These are phyloP conservation scores for Phytophthora litchii DNA, from an alignment of 352 stramenopile genomes.

Conservation along the genomic window DNA sequence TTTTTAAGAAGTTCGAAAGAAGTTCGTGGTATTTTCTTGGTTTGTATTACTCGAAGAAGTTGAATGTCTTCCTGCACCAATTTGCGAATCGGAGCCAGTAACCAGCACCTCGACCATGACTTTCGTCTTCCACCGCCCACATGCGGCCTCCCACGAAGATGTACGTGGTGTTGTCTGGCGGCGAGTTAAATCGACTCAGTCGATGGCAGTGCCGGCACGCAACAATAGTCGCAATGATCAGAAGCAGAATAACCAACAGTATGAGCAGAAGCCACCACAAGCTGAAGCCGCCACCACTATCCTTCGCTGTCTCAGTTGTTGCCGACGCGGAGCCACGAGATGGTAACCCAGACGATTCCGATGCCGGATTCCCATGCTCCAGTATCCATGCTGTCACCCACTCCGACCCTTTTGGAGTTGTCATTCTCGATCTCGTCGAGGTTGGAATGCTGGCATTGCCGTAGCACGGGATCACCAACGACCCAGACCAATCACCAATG, in stretches of 20 bases:
- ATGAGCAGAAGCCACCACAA: conserved; percentile 33
- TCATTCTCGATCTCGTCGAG: conserved; percentile 8
- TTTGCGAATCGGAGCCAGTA: conserved; percentile 36
- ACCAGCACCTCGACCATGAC: conserved; percentile 6
- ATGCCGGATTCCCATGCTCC: conserved; percentile 7
- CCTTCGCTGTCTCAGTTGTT: conserved; percentile 12
- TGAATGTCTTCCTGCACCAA: conserved; percentile 38
- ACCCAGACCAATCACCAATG: conserved; percentile 13
- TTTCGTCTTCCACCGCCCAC: conserved; percentile 33
- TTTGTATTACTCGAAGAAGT: conserved; percentile 28
- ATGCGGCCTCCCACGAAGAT: conserved; percentile 36
- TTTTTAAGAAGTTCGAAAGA: too few species aligned
- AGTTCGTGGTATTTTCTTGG: too few species aligned
- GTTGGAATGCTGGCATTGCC: conserved; percentile 16
- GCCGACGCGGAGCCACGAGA: conserved; percentile 24
- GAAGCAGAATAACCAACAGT: conserved; percentile 21
- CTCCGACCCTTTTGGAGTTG: conserved; percentile 12
- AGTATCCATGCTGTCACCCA: conserved; percentile 39
- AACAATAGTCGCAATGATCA: conserved; percentile 28
- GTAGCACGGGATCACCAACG: conserved; percentile 46
- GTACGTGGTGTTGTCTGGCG: conserved; percentile 29
- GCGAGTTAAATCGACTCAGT: conserved; percentile 25
- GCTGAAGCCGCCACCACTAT: conserved; percentile 6
- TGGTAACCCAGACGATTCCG: conserved; percentile 12
- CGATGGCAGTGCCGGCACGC: conserved; percentile 29